phyloP scores from a whole-genome alignment of 805 yeast species.

The Starmerella powellii region DNA sequence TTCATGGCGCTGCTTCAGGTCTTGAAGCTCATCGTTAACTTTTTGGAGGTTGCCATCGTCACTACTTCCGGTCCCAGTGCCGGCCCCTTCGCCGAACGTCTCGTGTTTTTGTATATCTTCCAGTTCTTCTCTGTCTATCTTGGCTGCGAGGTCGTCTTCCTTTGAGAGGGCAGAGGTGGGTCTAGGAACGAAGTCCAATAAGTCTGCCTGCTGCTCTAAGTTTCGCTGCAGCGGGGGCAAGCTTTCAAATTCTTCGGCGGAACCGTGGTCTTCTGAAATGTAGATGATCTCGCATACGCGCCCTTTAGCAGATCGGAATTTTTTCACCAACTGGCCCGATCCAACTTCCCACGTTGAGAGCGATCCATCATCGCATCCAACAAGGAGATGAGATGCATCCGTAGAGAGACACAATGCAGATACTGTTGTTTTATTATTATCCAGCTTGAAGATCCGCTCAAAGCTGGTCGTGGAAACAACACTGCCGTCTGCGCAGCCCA shows the following conservation, averaged over 20 bases:
- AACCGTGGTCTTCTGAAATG: background rate
- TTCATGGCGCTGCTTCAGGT: constrained; percentile 13
- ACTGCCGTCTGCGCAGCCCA: constrained; percentile 48
- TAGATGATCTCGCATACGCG: constrained; percentile 18
- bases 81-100: too few species aligned
- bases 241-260: constrained; percentile 12
- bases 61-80: too few species aligned
- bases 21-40: constrained; percentile 8
- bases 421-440: constrained; percentile 26
- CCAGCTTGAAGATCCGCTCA: constrained; percentile 21
- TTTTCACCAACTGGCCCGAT: constrained; percentile 27
- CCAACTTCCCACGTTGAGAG: constrained; percentile 53
- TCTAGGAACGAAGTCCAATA: constrained; percentile 13
- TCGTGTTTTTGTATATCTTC: too few species aligned
- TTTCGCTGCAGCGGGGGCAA: constrained; percentile 25
- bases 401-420: constrained; percentile 48
- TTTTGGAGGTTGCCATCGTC: background rate
- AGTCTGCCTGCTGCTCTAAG: constrained; percentile 10
- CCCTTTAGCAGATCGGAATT: constrained; percentile 23
- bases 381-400: constrained; percentile 60
- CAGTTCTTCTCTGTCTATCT: background rate
- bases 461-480: constrained; percentile 40
- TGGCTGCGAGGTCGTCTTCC: too few species aligned
- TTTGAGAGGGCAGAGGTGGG: too few species aligned
- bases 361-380: constrained; percentile 66